A percentile compares a stretch with the other conserved stretches of the same genome.
phyloP scores from a whole-genome alignment of 2,329 filamentous ascomycete genomes.

The Cercospora citrullina region DNA sequence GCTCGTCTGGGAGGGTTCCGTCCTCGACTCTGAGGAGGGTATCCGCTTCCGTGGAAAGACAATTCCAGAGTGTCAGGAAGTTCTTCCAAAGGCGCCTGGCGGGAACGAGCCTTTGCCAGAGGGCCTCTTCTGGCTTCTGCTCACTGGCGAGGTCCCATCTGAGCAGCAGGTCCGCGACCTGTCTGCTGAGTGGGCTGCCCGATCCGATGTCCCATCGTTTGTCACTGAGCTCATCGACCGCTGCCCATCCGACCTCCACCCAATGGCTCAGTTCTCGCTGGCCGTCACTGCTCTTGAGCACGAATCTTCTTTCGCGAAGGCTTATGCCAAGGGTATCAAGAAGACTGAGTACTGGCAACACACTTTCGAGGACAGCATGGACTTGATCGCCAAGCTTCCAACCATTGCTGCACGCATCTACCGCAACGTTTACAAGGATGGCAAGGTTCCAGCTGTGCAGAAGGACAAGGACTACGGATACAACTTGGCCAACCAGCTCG shows the following conservation, averaged over 20 bases:
- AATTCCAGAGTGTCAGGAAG: slow-evolving; percentile 96
- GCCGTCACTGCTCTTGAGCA: slow-evolving; percentile 98
- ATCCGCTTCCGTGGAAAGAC: slow-evolving; percentile 99
- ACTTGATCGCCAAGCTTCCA: slow-evolving; percentile 98
- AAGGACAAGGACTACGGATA: slow-evolving; percentile 99
- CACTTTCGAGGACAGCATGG: slow-evolving; percentile 99
- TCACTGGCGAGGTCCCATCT: slow-evolving; percentile 95
- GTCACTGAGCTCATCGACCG: slow-evolving; percentile 99
- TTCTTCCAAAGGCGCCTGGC: slow-evolving; percentile 94
- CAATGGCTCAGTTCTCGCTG: slow-evolving; percentile 99
- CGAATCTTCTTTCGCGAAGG: slow-evolving; percentile 96
- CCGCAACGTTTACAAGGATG: slow-evolving; percentile 99
- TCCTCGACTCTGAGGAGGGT: slow-evolving; percentile 97
- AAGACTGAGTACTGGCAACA: slow-evolving; percentile 99
- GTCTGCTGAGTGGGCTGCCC: slow-evolving; percentile 97
- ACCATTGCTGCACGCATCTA: slow-evolving; percentile 98
- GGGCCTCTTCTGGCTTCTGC: slow-evolving; percentile 98
- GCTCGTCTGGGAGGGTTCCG: slow-evolving; percentile 97
- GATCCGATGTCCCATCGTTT: slow-evolving; percentile 95
- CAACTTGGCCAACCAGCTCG: slow-evolving; percentile 99
- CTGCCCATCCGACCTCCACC: slow-evolving; percentile 97
- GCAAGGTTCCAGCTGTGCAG: slow-evolving; percentile 92
- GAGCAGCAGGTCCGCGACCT: slow-evolving; percentile 99
- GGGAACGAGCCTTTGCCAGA: slow-evolving; percentile 96
- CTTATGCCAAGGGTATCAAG: slow-evolving; percentile 97